These are phyloP conservation scores for Citrullus mucosospermus DNA, from an alignment of 306 rosid genomes.

Conservation along the genomic window DNA sequence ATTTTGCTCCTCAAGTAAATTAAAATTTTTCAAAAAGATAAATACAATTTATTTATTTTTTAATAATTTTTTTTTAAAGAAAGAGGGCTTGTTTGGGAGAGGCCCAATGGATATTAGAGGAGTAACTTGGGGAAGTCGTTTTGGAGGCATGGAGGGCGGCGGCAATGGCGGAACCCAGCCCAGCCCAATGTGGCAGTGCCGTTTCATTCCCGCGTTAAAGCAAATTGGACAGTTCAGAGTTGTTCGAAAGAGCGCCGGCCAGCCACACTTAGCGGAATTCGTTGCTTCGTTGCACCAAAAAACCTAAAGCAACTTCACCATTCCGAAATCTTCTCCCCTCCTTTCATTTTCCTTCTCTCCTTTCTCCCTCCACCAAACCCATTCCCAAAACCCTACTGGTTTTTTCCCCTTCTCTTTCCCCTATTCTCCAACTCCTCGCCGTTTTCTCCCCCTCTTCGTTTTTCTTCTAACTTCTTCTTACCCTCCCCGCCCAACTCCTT, in stretches of 20 bases:
- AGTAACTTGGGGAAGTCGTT: too few species aligned
- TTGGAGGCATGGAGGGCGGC: too few species aligned
- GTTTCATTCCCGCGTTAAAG: too few species aligned
- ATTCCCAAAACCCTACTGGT: constrained; percentile 7
- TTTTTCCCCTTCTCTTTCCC: background rate
- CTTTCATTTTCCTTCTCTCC: background rate
- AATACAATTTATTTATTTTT: too few species aligned
- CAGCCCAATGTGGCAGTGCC: too few species aligned
- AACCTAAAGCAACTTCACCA: background rate
- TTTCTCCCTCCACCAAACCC: background rate
- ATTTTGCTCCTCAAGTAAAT: too few species aligned
- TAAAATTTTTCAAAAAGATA: too few species aligned
- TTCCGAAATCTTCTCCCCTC: background rate
- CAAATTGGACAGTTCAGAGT: background rate
- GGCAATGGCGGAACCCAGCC: too few species aligned
- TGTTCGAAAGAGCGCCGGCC: background rate
- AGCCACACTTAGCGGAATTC: background rate
- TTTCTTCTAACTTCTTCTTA: background rate
- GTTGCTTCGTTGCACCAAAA: background rate
- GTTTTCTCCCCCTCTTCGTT: background rate
- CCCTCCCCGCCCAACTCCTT: background rate
- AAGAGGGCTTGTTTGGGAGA: too few species aligned
- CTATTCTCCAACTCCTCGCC: background rate
- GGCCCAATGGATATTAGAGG: too few species aligned
- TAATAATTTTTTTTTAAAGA: too few species aligned